Evolutionary conservation across 2,329 filamentous ascomycete species (phyloP), one percentile per base, ranked within the genome.

Genomic region (Ophiostoma sp.): DNA sequence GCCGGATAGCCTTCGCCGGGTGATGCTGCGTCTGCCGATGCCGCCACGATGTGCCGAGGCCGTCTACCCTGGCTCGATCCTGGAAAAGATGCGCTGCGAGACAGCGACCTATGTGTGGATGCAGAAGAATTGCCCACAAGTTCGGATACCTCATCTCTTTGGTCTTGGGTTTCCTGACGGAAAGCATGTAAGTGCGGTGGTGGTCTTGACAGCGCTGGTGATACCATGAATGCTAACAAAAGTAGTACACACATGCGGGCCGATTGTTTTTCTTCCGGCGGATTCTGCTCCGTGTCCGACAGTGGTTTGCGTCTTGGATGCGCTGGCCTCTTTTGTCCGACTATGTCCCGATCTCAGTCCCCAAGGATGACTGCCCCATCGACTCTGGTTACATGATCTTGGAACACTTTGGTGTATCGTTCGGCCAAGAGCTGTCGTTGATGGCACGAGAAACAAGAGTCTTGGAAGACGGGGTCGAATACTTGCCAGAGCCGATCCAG

Each of bases 71-170:
- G 82, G 81, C 4, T 83, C 82, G 69, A 79, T 79, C 8, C 80
- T 84, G 25, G 72, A 74, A 76, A 84, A 84, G 76, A 19, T 83
- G 9, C 75, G 79, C 59, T 78, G 78, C 74, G 82, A 84, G 77
- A 81, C 79, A 28, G 82, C 80, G 1, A 81, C 81, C 1, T 84
- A 82, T 73, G 78, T 80, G 11, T 84, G 82, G 82, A 79, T 84
- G 28, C 78, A 80, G 68, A 76, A 81, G 22, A 74, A 82, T 61
- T 84, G 80, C 74, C 80, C 81, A 12, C 73, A 78, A 64, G 75
- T 85, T 33, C 81, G 81, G 22, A 82, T 82, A 25, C 81, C 81
- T 64, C 76, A 77, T 17, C 76, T 77, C n/a, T 76, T 76, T 33
- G 75, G 76, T 66, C 75, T 78, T 36, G 75, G 75, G 25, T 75